These are phyloP conservation scores for Pichia sorboxylosa DNA, from an alignment of 1,139 yeast genomes.

Conservation along the genomic window DNA sequence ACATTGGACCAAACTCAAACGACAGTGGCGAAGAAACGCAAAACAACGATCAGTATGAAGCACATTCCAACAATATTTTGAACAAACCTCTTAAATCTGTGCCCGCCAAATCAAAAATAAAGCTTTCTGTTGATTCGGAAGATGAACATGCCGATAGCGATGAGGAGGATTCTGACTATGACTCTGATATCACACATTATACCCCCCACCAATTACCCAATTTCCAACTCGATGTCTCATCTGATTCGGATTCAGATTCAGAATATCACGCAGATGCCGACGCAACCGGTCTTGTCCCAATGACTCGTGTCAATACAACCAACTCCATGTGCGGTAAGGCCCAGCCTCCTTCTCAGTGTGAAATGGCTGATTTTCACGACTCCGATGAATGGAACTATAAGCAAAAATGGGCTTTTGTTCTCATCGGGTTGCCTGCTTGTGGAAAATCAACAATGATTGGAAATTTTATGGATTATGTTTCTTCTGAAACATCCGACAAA, in stretches of 20 bases:
- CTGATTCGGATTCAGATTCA: neutral
- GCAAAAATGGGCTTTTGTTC: constrained; percentile 33
- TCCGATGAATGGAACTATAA: constrained; percentile 3
- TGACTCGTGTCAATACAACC: constrained; percentile 1
- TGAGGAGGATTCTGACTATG: neutral
- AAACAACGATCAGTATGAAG: neutral
- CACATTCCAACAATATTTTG: neutral
- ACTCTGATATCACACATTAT: no score
- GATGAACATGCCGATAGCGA: constrained; percentile 4
- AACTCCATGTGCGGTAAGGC: constrained; percentile 2
- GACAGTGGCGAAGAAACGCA: constrained; percentile 1
- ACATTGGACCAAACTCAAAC: constrained; percentile 8
- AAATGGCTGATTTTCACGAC: neutral
- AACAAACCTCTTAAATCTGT: neutral
- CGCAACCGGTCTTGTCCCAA: neutral
- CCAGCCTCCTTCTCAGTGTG: neutral
- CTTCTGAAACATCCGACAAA: constrained; percentile 20
- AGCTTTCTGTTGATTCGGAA: constrained; percentile 3
- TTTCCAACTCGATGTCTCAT: no score
- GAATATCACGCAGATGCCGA: neutral
- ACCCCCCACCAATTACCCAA: no score
- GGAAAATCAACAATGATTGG: constrained; percentile 58
- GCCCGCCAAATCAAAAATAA: neutral
- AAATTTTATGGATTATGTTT: constrained; percentile 35
- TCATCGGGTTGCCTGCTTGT: constrained; percentile 62